Evolutionary conservation across 495 filamentous ascomycete species (phyloP), one percentile per base, ranked within the genome.

Genomic region (Neurospora sp.): DNA sequence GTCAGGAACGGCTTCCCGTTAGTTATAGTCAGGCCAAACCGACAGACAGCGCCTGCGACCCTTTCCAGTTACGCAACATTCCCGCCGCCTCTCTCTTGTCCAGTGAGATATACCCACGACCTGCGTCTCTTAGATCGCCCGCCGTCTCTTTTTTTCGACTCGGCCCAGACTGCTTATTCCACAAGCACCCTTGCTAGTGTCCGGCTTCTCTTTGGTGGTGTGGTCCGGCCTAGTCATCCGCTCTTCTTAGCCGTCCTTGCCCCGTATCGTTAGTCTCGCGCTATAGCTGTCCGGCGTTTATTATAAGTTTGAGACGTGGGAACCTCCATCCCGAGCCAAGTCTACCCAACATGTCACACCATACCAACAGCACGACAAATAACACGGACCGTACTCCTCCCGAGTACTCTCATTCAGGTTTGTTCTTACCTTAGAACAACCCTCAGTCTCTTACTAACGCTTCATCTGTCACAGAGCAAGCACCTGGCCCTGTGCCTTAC

Each of bases 391-490:
- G 92, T 88, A 89, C 91, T 87, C 88, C 92, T 81, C 85, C 92
- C 86, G 94, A 96, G 84, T 97, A 94, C 87, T 89, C 93, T 92
- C 94, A 97, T 91, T 91, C 94, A 97, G 95, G 94, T 97, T 96
- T 93, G 94, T 90, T 88, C 84, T 90, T 90, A 90, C 91, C 89
- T 86, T 90, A 89, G 87, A 46, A 46, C 42, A 20, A 4, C 42
- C 18, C 40, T 16, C 40, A 16, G 39, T 89, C 86, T 93, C 93
- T 59, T 59, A 27, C 48, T 94, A 90, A 94, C 91, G 88, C 86
- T 77, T 88, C 88, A 79, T 84, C 90, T 83, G 89, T 90, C 1
- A 9, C 53, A 96, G 94, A 96, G 90, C 91, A 91, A 84, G 87
- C 89, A 80, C 92, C 93, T 91, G 91, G 53, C 31, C 53, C 91